Evolutionary conservation across 306 rosid species (phyloP), one percentile per base, ranked within the genome.

Genomic region (Cicer yamashitae): DNA sequence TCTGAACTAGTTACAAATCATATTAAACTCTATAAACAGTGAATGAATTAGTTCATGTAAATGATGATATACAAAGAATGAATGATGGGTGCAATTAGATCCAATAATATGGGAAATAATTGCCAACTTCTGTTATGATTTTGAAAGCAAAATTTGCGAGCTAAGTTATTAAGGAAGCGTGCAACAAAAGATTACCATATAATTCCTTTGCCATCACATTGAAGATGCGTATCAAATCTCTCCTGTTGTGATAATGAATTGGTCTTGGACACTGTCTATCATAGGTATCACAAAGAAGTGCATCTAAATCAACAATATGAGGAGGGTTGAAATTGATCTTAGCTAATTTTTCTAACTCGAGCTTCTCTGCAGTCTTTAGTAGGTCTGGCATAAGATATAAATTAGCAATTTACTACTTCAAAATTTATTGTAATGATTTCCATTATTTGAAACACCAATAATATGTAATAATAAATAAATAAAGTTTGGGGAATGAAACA

Each of bases 191-290:
- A 39, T 78, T 79, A 85, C 86, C 86, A 79, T 76, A 85, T 72
- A 79, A 57, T 73, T 85, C 89, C 83, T 69, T 73, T 0, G 84
- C 41, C 7, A 82, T 85, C 38, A 18, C 4, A 73, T 85, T 85
- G 83, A 85, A 82, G 75, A 85, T 82, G 56, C 83, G 89, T 48
- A 85, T 58, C 61, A 85, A 54, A 56, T 82, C 83, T 57, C 48
- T 63, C 54, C 89, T 76, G 25, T 73, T 82, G 65, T 38, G 46
- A 73, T 85, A 85, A 67, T 85, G 86, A 75, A 79, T 15, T 62
- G 81, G 81, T 77, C 43, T 77, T n/a, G 89, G 89, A 70, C 63
- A 43, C 53, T 22, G 46, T 54, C 45, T 67, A 41, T 25, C 64
- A 50, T 71, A 85, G 63, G 76, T 53, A 56, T 85, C 80, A 62